These are phyloP conservation scores for Rossbeevera mucosa DNA, from an alignment of 768 basidiomycete genomes.

Conservation along the genomic window DNA sequence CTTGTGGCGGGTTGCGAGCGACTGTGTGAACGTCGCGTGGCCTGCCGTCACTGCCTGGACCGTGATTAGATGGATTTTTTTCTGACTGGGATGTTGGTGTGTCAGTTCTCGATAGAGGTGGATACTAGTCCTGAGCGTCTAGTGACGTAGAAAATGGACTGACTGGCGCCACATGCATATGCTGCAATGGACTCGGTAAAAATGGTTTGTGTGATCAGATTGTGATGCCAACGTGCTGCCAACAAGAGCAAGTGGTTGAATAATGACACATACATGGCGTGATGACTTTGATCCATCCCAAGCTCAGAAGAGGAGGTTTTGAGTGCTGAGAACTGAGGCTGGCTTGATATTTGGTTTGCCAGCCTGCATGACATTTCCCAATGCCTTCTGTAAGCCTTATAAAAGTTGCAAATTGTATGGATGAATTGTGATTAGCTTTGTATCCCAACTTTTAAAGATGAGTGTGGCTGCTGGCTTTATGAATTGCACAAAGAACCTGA, in stretches of 20 bases:
- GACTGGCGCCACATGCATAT: too few relatives aligned
- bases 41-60: constrained; percentile 25
- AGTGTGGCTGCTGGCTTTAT: neutral
- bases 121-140: too few relatives aligned
- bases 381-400: neutral
- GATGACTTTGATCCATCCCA: too few relatives aligned
- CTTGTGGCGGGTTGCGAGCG: constrained; percentile 34
- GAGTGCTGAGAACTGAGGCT: too few relatives aligned
- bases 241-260: too few relatives aligned
- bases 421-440: too few relatives aligned
- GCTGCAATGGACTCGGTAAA: too few relatives aligned
- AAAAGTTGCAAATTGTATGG: neutral
- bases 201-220: neutral
- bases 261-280: too few relatives aligned
- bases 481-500: neutral
- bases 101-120: neutral
- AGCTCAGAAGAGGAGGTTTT: too few relatives aligned
- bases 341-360: neutral
- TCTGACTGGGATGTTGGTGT: constrained; percentile 10
- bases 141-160: too few relatives aligned
- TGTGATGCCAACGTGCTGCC: too few relatives aligned
- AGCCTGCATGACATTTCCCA: neutral
- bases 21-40: constrained; percentile 32
- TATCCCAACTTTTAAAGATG: neutral
- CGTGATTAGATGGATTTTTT: constrained; percentile 28